phyloP scores from a whole-genome alignment of 1,284 basidiomycete genomes.

The Ganoderma lucidum region DNA sequence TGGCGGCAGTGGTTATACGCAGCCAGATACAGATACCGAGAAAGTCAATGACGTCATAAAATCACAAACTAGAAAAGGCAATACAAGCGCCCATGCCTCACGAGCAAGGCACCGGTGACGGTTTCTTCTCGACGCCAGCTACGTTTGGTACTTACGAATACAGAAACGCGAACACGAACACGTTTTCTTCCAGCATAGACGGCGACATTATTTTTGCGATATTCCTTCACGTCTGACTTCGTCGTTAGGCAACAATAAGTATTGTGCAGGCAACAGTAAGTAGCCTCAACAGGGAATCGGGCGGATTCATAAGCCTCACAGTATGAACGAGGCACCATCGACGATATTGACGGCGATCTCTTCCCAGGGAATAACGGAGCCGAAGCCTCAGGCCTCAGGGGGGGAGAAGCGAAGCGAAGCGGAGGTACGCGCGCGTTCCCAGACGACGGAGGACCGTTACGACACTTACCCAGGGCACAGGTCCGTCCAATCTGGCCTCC shows the following conservation, averaged over 20 bases:
- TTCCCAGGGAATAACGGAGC: not conserved
- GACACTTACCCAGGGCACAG: not conserved
- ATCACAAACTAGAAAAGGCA: not conserved
- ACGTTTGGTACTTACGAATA: too few relatives aligned
- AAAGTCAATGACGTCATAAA: not conserved
- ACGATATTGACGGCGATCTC: not conserved
- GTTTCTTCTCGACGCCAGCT: too few relatives aligned
- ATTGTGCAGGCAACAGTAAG: too few relatives aligned
- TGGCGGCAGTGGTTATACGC: not conserved
- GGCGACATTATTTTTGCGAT: too few relatives aligned
- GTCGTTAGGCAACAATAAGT: too few relatives aligned
- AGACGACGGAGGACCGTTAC: not conserved
- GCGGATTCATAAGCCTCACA: not conserved
- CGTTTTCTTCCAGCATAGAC: too few relatives aligned
- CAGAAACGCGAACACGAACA: too few relatives aligned
- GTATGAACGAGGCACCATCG: not conserved
- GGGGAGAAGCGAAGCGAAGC: not conserved
- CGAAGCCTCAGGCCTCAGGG: not conserved
- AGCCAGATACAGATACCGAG: not conserved
- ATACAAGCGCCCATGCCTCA: not conserved
- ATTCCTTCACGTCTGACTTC: too few relatives aligned
- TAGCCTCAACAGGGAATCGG: too few relatives aligned
- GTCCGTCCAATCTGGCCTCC: not conserved
- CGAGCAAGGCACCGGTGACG: too few relatives aligned
- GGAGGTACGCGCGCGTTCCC: not conserved